A percentile compares a stretch with the other conserved stretches of the same genome.
These are phyloP conservation scores for Calonectria leucothoes DNA, from an alignment of 2,329 filamentous ascomycete genomes.

Conservation along the genomic window DNA sequence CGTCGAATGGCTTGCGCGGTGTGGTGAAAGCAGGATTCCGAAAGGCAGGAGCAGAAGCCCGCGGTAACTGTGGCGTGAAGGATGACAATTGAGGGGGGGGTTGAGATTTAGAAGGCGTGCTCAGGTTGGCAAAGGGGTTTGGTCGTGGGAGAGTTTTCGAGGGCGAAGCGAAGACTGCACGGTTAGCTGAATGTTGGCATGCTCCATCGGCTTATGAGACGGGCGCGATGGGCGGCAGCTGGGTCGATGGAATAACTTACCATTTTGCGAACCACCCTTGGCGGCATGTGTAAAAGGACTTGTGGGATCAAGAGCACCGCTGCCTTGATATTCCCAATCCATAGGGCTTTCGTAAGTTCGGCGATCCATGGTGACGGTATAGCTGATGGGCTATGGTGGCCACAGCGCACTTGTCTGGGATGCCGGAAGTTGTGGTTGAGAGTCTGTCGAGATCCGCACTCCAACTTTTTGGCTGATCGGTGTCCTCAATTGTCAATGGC, in stretches of 20 bases:
- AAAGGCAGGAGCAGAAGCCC: conserved; percentile 63
- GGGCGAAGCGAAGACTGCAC: conserved; percentile 52
- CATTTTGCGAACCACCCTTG: conserved; percentile 52
- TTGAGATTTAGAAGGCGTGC: conserved; percentile 55
- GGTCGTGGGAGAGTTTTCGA: conserved; percentile 47
- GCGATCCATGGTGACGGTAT: conserved; percentile 57
- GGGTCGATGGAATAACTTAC: conserved; percentile 47
- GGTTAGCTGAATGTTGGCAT: conserved; percentile 32
- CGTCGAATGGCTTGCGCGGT: conserved; percentile 68
- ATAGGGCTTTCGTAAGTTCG: conserved; percentile 71
- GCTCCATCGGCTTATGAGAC: background rate
- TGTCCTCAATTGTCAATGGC: conserved; percentile 38
- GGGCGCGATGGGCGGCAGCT: background rate
- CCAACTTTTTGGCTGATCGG: conserved; percentile 21
- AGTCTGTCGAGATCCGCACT: conserved; percentile 9
- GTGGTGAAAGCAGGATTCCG: conserved; percentile 75
- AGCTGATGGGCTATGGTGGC: conserved; percentile 23
- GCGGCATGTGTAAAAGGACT: conserved; percentile 71
- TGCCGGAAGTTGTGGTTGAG: conserved; percentile 15
- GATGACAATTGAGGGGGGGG: conserved; percentile 55
- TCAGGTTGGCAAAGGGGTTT: conserved; percentile 50
- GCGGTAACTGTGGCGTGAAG: conserved; percentile 58
- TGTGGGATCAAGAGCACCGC: conserved; percentile 68
- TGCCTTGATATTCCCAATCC: conserved; percentile 74
- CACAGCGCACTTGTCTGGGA: conserved; percentile 14